Base-by-base conservation (phyloP, 208 protist species). In the Histomonas meleagridis region DNA sequence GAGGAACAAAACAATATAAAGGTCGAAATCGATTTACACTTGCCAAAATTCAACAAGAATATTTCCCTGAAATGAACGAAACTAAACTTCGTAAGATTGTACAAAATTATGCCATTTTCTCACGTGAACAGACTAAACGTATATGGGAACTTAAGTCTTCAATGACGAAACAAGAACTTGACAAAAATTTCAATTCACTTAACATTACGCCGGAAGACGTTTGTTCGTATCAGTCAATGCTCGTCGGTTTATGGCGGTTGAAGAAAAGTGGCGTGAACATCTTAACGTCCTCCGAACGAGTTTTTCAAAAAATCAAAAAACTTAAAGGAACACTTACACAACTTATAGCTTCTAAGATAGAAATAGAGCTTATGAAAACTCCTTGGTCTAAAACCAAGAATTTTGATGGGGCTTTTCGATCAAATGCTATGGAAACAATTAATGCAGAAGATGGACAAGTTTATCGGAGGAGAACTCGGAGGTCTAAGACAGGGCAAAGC, bases 181-280 rank as follows among this genome's bases (percentile, higher is more conserved):
- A 86, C 38, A 0, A 0, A 86, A 14, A 38, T 55, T 86, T 86
- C 46, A 0, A n/a, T 21, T 10, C 23, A 55, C 32, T 86, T 10
- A 12, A 86, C 18, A 38, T 86, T 38, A 86, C 38, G 9, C 76
- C 76, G 18, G 76, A 86, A 86, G 35, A 86, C 38, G 76, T 86
- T 55, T 86, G 76, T 55, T 38, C n/a, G 3, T 86, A 86, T 86
- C 76, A 86, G 26, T 86, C 76, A 43, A 86, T 86, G 76, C 76
- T 55, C 7, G 46, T 46, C 21, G 76, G 76, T 38, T 43, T 38
- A 43, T 51, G 46, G 76, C 23, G 46, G 46, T 35, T 86, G 0
- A 48, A n/a, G 14, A 0, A 48, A 23, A 86, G 26, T 55, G 76
- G 76, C n/a, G 46, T 86, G 0, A 86, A 86, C 14, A 5, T 86